Conservation (phyloP, 306 rosid species). For the cucumber (Cucumis sativus) region DNA sequence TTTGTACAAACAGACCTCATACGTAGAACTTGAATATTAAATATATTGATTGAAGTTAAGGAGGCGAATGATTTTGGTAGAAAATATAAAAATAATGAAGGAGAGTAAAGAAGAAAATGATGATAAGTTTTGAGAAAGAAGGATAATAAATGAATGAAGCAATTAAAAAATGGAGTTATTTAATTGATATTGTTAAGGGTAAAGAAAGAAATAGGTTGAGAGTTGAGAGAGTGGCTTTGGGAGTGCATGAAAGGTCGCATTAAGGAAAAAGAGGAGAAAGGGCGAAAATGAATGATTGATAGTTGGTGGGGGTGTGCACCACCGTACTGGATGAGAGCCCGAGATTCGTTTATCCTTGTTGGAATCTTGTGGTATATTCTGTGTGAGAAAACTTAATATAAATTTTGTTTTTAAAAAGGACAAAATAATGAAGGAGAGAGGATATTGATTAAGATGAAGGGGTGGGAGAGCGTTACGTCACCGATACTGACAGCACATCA, state of each 20-base stretch:
- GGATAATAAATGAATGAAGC: neutral
- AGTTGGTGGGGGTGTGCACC: neutral
- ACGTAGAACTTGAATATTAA: neutral
- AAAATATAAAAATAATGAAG: neutral
- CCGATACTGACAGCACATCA: neutral
- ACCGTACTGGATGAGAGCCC: neutral
- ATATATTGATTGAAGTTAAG: neutral
- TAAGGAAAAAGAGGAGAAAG: neutral
- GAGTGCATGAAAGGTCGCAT: constrained; percentile 2
- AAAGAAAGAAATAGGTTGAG: neutral
- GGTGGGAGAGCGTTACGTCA: neutral
- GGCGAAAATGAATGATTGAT: neutral
- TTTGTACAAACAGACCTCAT: neutral
- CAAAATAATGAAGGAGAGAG: neutral
- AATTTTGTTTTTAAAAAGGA: neutral
- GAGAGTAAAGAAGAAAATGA: neutral
- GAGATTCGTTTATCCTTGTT: neutral
- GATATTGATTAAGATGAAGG: neutral
- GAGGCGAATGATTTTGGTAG: neutral
- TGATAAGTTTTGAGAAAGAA: neutral
- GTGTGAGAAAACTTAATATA: neutral
- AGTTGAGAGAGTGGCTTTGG: neutral
- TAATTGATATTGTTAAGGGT: neutral
- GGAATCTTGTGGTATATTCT: constrained; percentile 9
- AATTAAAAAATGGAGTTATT: neutral